Percentiles rank a stretch among this genome's conserved stretches.
phyloP scores from a whole-genome alignment of 139 green algal genomes.

The Limnomonas spitsbergensis region DNA sequence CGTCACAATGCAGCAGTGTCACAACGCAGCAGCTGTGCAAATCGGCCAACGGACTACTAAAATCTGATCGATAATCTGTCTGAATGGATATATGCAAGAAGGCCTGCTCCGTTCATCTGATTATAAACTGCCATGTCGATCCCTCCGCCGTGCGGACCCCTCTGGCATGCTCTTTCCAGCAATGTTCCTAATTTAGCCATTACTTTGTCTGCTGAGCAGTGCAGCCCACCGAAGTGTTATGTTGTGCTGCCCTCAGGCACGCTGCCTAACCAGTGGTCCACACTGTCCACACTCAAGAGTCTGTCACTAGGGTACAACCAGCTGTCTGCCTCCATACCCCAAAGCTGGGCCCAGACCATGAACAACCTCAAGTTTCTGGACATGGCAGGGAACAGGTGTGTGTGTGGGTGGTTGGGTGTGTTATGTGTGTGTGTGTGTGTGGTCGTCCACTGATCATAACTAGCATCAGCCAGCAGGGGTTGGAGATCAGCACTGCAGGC shows the following conservation, averaged over 20 bases:
- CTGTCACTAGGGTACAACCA: constrained; percentile 1
- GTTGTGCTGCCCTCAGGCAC: background rate
- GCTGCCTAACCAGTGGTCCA: background rate
- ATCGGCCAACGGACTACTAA: background rate
- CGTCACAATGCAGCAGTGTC: background rate
- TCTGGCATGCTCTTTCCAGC: background rate
- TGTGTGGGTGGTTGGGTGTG: background rate
- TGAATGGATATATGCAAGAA: background rate
- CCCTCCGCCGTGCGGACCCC: background rate
- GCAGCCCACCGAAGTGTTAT: background rate
- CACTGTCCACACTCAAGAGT: background rate
- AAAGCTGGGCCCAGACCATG: background rate
- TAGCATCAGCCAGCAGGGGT: background rate
- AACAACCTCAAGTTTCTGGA: constrained; percentile 19
- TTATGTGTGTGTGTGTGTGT: background rate
- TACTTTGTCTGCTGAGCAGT: background rate
- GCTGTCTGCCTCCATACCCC: background rate
- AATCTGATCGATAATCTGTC: background rate
- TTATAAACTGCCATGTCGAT: too few species aligned
- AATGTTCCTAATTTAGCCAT: background rate
- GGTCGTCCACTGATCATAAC: background rate
- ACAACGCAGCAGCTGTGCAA: background rate
- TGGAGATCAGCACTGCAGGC: background rate
- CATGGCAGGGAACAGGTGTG: constrained; percentile 1
- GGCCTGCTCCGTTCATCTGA: too few species aligned